phyloP scores from a whole-genome alignment of 2,329 filamentous ascomycete genomes.

The Aspergillus uvarum region DNA sequence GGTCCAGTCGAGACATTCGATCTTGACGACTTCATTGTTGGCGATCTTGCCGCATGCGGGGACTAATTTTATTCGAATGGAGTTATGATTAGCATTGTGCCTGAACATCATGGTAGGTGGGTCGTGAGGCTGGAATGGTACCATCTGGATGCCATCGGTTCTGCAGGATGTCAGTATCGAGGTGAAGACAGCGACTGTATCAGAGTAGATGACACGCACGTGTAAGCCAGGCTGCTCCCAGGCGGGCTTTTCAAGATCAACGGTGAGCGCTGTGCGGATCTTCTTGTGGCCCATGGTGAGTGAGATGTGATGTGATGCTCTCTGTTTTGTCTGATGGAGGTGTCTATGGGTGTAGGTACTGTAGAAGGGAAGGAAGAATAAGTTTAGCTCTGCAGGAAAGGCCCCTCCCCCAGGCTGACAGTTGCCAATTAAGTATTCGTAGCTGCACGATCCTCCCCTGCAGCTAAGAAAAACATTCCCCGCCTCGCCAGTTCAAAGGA shows the following conservation, averaged over 20 bases:
- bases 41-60: conserved; percentile 71
- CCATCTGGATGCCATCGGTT: conserved; percentile 94
- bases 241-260: conserved; percentile 71
- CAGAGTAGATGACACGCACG: conserved; percentile 49
- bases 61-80: conserved; percentile 51
- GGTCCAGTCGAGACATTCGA: conserved; percentile 83
- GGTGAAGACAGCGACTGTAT: background rate
- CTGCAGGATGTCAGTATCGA: conserved; percentile 44
- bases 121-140: conserved; percentile 42
- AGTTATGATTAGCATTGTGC: background rate
- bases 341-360: no score
- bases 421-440: background rate
- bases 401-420: background rate
- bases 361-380: background rate
- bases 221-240: conserved; percentile 69
- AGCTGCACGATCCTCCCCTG: background rate
- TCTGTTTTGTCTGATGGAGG: background rate
- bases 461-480: background rate
- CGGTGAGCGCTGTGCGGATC: conserved; percentile 71
- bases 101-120: background rate
- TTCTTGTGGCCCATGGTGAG: conserved; percentile 39
- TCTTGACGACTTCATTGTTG: conserved; percentile 85
- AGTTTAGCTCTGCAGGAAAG: background rate
- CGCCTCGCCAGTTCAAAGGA: background rate
- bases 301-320: background rate